Conservation (phyloP, 1,284 basidiomycete species). For the Athelia sp. region DNA sequence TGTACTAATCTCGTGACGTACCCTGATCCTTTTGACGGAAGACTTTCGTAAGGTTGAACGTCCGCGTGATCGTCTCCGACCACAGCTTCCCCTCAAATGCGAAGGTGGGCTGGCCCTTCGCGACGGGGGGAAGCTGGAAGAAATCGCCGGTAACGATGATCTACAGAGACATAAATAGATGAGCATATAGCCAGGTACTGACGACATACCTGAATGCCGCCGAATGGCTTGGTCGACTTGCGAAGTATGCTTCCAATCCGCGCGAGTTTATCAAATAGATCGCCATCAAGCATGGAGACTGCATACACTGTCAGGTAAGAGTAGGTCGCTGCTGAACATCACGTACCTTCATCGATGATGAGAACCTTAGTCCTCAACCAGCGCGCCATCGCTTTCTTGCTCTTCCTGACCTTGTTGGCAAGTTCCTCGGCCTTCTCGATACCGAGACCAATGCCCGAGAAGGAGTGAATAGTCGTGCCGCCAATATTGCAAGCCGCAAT, state of each 20-base stretch:
- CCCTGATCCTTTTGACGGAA: constrained; percentile 66
- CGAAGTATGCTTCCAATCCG: constrained; percentile 63
- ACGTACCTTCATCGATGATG: constrained; percentile 86
- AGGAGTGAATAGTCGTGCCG: constrained; percentile 87
- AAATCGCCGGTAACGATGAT: constrained; percentile 89
- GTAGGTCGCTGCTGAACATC: not conserved
- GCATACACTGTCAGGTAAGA: no score
- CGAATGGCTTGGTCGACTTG: constrained; percentile 64
- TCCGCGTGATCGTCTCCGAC: constrained; percentile 51
- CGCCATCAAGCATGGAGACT: constrained; percentile 94
- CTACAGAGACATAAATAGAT: constrained; percentile 26
- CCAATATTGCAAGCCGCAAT: constrained; percentile 92
- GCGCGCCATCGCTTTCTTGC: constrained; percentile 59
- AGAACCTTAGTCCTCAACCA: constrained; percentile 78
- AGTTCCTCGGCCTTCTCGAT: constrained; percentile 55
- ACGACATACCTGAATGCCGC: constrained; percentile 77
- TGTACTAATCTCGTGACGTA: constrained; percentile 18
- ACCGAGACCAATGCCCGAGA: constrained; percentile 84
- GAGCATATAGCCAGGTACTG: not conserved
- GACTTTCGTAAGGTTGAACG: constrained; percentile 58
- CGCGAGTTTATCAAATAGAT: constrained; percentile 81
- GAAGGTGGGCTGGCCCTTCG: constrained; percentile 52
- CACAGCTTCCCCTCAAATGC: constrained; percentile 85
- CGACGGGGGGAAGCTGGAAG: constrained; percentile 90
- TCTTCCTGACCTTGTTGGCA: constrained; percentile 59